phyloP scores from a whole-genome alignment of 305 asterid genomes.

The Fraxinus latifolia region DNA sequence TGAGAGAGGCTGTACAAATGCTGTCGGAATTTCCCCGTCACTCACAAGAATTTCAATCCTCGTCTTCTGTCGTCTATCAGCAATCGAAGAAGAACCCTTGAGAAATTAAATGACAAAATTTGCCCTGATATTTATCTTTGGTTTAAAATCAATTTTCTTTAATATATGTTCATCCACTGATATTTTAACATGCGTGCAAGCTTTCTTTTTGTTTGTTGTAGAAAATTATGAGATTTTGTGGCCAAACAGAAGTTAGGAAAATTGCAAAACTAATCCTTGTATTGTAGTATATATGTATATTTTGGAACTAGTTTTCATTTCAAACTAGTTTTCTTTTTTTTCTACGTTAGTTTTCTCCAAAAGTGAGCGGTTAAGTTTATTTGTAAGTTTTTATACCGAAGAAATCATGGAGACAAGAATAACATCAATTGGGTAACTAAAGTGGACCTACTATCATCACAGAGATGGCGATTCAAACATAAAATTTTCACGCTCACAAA shows the following conservation, averaged over 20 bases:
- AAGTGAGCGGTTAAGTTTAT: neutral
- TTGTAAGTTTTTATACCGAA: neutral
- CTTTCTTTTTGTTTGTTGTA: neutral
- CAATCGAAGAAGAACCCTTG: conserved; percentile 27
- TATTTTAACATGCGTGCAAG: neutral
- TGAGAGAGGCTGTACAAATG: conserved; percentile 97
- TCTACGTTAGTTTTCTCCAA: neutral
- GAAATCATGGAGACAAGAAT: neutral
- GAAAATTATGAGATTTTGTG: conserved; percentile 11
- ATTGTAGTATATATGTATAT: conserved; percentile 17
- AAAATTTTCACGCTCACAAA: too few relatives aligned
- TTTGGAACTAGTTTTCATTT: neutral
- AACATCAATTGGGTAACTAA: neutral
- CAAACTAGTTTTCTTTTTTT: neutral
- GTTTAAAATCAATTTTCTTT: conserved; percentile 30
- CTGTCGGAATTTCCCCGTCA: conserved; percentile 71
- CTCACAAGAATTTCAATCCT: conserved; percentile 41
- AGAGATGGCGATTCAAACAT: neutral
- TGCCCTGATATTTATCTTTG: conserved; percentile 20
- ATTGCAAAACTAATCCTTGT: conserved; percentile 20
- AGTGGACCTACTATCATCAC: neutral
- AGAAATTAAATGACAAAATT: conserved; percentile 25
- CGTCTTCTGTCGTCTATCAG: conserved; percentile 42
- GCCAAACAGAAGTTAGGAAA: conserved; percentile 11
- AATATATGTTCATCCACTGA: neutral